These are phyloP conservation scores for Macadamia tetraphylla DNA, from an alignment of 164 flowering plant species.

Conservation along the genomic window DNA sequence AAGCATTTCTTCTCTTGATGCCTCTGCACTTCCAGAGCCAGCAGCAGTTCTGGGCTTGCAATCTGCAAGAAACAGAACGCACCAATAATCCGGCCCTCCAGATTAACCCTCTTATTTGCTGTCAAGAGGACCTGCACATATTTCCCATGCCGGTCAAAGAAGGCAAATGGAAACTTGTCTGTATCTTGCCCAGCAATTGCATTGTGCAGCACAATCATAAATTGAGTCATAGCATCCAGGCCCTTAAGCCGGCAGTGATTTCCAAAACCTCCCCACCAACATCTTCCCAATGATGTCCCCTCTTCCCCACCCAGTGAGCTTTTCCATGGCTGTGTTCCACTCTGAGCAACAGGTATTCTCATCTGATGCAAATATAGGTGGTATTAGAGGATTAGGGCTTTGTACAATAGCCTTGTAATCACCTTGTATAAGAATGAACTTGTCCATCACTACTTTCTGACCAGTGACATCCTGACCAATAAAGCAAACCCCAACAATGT, in stretches of 20 bases:
- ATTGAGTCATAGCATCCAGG: constrained; percentile 79
- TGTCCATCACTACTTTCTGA: constrained; percentile 12
- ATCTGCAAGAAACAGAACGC: constrained; percentile 96
- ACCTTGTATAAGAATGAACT: constrained; percentile 17
- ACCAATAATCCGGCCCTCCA: constrained; percentile 75
- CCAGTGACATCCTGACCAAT: constrained; percentile 24
- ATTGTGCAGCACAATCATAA: constrained; percentile 86
- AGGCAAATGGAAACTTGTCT: constrained; percentile 72
- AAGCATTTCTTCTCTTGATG: constrained; percentile 66
- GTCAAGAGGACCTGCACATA: constrained; percentile 83
- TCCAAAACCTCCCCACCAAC: constrained; percentile 21
- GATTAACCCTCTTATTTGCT: constrained; percentile 80
- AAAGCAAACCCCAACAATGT: constrained; percentile 17
- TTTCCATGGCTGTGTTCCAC: constrained; percentile 27
- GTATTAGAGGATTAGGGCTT: constrained; percentile 18
- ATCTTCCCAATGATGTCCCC: constrained; percentile 19
- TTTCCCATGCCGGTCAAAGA: constrained; percentile 68
- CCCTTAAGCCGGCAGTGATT: constrained; percentile 84
- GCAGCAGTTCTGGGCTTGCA: constrained; percentile 85
- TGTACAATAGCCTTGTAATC: constrained; percentile 20
- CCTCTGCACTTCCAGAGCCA: constrained; percentile 66
- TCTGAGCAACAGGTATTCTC: constrained; percentile 18
- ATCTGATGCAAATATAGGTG: constrained; percentile 26
- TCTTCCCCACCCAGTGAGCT: constrained; percentile 20
- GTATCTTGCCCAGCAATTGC: constrained; percentile 84